A percentile compares a stretch with the other conserved stretches of the same genome.
These are phyloP conservation scores for Trichocladium antarcticum DNA, from an alignment of 495 filamentous ascomycete genomes.

Conservation along the genomic window DNA sequence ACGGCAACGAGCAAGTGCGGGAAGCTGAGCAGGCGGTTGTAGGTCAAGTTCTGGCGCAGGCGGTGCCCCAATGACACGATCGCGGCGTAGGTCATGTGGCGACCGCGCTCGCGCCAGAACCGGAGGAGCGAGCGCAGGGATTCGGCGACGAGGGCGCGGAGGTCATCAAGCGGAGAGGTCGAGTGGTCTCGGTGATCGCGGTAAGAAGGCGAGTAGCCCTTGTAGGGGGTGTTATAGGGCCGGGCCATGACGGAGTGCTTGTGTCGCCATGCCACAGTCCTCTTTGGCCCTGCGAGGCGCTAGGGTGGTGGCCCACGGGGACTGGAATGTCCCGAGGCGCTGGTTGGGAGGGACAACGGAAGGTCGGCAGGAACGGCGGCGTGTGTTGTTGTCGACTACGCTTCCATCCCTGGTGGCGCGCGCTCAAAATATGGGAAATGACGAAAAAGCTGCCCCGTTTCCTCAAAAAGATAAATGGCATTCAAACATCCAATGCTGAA, in stretches of 20 bases:
- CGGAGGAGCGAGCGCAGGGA: constrained; percentile 25
- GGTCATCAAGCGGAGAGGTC: constrained; percentile 22
- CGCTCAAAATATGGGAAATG: no score
- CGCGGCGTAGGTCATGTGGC: constrained; percentile 21
- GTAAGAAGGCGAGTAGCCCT: constrained; percentile 10
- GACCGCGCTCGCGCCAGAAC: constrained; percentile 31
- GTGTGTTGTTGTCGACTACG: no score
- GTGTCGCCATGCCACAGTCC: constrained; percentile 18
- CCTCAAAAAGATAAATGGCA: no score
- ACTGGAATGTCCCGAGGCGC: no score
- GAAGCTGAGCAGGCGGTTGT: constrained; percentile 43
- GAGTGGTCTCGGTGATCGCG: constrained; percentile 14
- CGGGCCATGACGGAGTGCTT: constrained; percentile 16
- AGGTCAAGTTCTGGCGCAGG: constrained; percentile 33
- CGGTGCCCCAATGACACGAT: constrained; percentile 21
- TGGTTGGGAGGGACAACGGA: no score
- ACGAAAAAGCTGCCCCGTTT: no score
- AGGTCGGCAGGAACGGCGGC: background rate
- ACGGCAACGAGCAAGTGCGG: constrained; percentile 54
- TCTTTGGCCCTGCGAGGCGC: background rate
- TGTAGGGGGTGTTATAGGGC: constrained; percentile 13
- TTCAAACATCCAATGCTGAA: background rate
- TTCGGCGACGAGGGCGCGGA: constrained; percentile 19
- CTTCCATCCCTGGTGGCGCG: no score
- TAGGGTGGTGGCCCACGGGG: no score